Percentiles rank a stretch among this genome's conserved stretches.
Evolutionary conservation across 1,284 basidiomycete species (phyloP).

Genomic region (Wallemia mellicola): DNA sequence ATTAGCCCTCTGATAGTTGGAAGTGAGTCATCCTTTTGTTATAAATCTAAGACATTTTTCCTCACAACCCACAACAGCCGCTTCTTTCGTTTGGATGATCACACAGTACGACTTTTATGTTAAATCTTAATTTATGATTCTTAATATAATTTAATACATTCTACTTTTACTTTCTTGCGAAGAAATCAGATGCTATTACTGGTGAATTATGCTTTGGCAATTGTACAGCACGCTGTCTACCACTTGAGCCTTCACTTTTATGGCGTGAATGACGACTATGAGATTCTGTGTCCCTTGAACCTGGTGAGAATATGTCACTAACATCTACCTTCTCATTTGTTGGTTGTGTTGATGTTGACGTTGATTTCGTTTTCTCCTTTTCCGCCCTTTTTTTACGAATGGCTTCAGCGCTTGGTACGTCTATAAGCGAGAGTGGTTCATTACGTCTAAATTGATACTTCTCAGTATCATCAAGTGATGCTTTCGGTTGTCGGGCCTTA

Average conservation of each 20-base stretch:
- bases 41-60: slow-evolving; percentile 1
- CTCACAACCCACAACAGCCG: slow-evolving; percentile 1
- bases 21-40: slow-evolving; percentile 25
- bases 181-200: not conserved
- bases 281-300: not conserved
- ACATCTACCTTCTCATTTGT: not conserved
- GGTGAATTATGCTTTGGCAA: not conserved
- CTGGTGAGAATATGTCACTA: not conserved
- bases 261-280: not conserved
- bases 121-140: not conserved
- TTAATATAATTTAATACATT: not conserved
- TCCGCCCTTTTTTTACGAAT: not conserved
- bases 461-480: not conserved
- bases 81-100: slow-evolving; percentile 50
- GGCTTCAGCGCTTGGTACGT: not conserved
- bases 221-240: not conserved
- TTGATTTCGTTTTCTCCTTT: not conserved
- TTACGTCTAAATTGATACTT: not conserved
- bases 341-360: not conserved
- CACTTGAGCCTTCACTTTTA: not conserved
- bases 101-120: slow-evolving; percentile 35
- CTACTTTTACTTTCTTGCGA: not conserved
- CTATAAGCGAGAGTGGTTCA: not conserved
- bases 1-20: slow-evolving; percentile 58
- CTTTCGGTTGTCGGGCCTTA: slow-evolving; percentile 1